Evolutionary conservation across 495 filamentous ascomycete genomes (phyloP).

Genomic region (Aspergillus ellipticus): DNA sequence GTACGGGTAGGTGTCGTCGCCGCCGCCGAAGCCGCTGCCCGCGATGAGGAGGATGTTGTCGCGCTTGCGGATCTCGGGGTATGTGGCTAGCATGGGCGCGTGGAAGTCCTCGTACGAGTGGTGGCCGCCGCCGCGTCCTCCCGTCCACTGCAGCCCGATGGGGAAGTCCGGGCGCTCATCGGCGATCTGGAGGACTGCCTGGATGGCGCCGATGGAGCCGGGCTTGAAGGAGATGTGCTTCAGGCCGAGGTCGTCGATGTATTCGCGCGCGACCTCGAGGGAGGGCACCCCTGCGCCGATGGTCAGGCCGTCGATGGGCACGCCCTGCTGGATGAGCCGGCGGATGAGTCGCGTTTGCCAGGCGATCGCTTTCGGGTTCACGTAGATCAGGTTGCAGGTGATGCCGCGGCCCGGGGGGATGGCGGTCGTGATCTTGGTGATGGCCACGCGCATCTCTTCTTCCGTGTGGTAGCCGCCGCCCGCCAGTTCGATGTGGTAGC

Average conservation of each 20-base stretch:
- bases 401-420: constrained; percentile 33
- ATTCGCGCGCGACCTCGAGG: constrained; percentile 43
- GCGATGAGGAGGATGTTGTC: constrained; percentile 46
- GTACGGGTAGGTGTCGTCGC: constrained; percentile 45
- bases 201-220: constrained; percentile 42
- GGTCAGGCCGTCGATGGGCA: constrained; percentile 39
- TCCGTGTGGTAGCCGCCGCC: constrained; percentile 32
- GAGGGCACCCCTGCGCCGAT: constrained; percentile 52
- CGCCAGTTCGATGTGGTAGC: constrained; percentile 38
- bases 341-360: constrained; percentile 35
- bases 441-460: constrained; percentile 24
- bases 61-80: constrained; percentile 40
- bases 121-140: constrained; percentile 49
- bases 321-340: constrained; percentile 17
- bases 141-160: constrained; percentile 50
- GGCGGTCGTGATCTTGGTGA: constrained; percentile 19
- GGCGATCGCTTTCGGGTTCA: constrained; percentile 28
- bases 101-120: constrained; percentile 54
- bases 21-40: constrained; percentile 48
- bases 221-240: constrained; percentile 50
- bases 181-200: constrained; percentile 45
- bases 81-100: constrained; percentile 43
- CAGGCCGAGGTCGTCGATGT: constrained; percentile 43
- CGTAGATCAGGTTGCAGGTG: constrained; percentile 41
- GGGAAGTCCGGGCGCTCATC: constrained; percentile 42